phyloP scores from a whole-genome alignment of 116 monocot species.

The Thalassia testudinum region DNA sequence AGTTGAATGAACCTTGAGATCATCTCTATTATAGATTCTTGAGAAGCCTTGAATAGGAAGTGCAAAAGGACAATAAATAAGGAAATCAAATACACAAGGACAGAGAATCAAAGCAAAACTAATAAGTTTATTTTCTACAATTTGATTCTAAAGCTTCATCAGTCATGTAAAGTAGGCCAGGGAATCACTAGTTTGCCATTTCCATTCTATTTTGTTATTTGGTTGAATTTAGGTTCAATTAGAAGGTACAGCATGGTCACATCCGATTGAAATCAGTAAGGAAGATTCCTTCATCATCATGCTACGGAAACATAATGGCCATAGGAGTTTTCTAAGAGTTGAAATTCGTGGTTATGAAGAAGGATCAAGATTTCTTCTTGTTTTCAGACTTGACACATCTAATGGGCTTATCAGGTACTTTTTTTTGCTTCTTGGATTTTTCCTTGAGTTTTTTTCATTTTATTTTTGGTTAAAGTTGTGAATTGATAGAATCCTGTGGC shows the following conservation, averaged over 20 bases:
- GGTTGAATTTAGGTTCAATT: conserved; percentile 39
- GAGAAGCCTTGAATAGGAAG: too few species aligned
- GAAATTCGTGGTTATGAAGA: conserved; percentile 96
- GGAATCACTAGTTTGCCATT: too few species aligned
- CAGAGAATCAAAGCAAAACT: too few species aligned
- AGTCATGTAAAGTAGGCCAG: too few species aligned
- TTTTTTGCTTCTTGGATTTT: neutral
- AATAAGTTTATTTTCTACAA: too few species aligned
- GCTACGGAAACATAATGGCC: conserved; percentile 46
- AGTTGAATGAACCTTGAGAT: too few species aligned
- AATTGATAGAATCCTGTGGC: neutral
- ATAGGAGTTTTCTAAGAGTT: conserved; percentile 49
- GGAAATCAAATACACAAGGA: too few species aligned
- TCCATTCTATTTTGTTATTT: neutral
- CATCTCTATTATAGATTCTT: too few species aligned
- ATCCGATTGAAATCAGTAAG: conserved; percentile 65
- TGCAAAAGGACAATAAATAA: too few species aligned
- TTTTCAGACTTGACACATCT: conserved; percentile 50
- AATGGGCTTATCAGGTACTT: conserved; percentile 68
- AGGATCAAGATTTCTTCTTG: conserved; percentile 77
- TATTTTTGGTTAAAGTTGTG: neutral
- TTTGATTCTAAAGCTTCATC: too few species aligned
- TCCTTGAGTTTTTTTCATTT: too few species aligned
- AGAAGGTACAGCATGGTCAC: conserved; percentile 67
- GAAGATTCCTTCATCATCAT: conserved; percentile 67